Evolutionary conservation across 1,139 yeast genomes (phyloP).

Genomic region (Pichia sp.): DNA sequence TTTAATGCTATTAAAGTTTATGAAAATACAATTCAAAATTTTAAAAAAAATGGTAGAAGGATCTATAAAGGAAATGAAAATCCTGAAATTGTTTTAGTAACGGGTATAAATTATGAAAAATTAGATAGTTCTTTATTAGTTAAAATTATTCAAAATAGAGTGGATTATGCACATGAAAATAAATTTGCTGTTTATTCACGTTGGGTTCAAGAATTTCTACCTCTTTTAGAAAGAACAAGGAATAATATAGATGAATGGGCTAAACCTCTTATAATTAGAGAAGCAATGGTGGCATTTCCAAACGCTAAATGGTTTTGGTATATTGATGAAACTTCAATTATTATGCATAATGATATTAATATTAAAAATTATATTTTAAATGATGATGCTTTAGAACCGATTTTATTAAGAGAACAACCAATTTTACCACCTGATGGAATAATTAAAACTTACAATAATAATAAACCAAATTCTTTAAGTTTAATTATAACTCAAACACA

Average conservation of each 20-base stretch:
- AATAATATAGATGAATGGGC: conserved; percentile 50
- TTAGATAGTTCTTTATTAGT: conserved; percentile 57
- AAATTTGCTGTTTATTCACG: conserved; percentile 73
- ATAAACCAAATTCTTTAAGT: conserved; percentile 46
- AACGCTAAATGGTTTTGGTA: conserved; percentile 80
- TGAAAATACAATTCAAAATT: conserved; percentile 47
- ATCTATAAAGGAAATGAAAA: conserved; percentile 42
- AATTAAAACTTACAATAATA: conserved; percentile 61
- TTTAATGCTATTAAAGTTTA: conserved; percentile 26
- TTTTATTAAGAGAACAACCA: conserved; percentile 61
- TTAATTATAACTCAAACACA: conserved; percentile 64
- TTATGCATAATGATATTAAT: conserved; percentile 59
- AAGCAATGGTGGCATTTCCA: conserved; percentile 86
- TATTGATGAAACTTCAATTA: conserved; percentile 65
- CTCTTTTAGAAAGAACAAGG: conserved; percentile 41
- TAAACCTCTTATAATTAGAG: conserved; percentile 53
- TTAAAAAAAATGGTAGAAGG: conserved; percentile 59
- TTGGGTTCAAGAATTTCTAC: conserved; percentile 76
- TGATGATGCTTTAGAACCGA: conserved; percentile 49
- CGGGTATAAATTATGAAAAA: conserved; percentile 69
- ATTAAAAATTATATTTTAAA: conserved; percentile 51
- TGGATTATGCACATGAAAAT: conserved; percentile 70
- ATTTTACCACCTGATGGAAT: conserved; percentile 61
- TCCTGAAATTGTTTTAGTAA: conserved; percentile 74
- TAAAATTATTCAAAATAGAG: conserved; percentile 69